These are phyloP conservation scores for Microbotryum saponariae DNA, from an alignment of 1,284 basidiomycete species.

Conservation along the genomic window DNA sequence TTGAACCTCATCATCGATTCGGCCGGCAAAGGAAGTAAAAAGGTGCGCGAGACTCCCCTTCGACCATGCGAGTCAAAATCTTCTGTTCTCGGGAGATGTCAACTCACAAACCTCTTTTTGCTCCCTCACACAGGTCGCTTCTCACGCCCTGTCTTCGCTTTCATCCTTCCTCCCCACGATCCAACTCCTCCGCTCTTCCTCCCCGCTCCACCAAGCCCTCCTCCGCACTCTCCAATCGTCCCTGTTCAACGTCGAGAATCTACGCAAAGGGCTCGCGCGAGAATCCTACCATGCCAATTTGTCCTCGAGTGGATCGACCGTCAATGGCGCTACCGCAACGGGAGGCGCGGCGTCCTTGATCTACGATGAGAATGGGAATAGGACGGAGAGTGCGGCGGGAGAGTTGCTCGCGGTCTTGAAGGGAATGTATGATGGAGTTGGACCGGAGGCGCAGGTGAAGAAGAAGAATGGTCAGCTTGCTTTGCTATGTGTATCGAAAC, in stretches of 20 bases:
- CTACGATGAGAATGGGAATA: too few relatives aligned
- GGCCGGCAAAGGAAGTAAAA: constrained; percentile 26
- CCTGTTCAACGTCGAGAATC: constrained; percentile 31
- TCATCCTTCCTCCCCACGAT: constrained; percentile 22
- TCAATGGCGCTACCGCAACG: too few relatives aligned
- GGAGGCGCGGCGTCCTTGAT: too few relatives aligned
- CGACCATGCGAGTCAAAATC: not conserved
- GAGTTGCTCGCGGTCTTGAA: constrained; percentile 14
- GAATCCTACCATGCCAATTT: constrained; percentile 18
- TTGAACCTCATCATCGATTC: constrained; percentile 15
- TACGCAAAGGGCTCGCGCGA: constrained; percentile 25
- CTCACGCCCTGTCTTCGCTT: constrained; percentile 20
- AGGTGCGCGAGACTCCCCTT: constrained; percentile 7
- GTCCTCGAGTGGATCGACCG: too few relatives aligned
- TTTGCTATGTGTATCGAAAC: not conserved
- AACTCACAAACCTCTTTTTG: not conserved
- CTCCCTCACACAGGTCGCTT: constrained; percentile 8
- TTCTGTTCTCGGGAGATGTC: not conserved
- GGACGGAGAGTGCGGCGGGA: constrained; percentile 4
- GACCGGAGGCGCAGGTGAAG: not conserved
- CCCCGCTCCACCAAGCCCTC: constrained; percentile 5
- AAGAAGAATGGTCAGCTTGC: not conserved
- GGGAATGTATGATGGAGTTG: not conserved
- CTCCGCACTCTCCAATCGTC: constrained; percentile 21
- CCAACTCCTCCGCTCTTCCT: not conserved